Conservation (phyloP, 768 basidiomycete species). For the Lentinula detonsa region DNA sequence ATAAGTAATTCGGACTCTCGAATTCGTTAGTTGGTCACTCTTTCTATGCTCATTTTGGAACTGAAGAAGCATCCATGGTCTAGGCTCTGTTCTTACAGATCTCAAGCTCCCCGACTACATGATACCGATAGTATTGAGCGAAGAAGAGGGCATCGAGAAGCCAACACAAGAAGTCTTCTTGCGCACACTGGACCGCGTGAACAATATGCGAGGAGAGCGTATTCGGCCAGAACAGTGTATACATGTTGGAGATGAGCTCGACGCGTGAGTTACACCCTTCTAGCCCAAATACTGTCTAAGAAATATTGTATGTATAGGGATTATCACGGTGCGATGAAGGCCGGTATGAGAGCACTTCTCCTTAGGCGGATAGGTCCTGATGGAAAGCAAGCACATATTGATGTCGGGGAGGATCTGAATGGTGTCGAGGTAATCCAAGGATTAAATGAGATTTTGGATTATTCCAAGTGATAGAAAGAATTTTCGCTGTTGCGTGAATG, state of each 20-base stretch:
- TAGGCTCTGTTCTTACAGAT: slow-evolving; percentile 52
- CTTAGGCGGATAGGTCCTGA: slow-evolving; percentile 39
- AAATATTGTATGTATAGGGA: slow-evolving; percentile 37
- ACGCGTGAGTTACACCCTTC: slow-evolving; percentile 37
- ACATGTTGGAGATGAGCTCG: slow-evolving; percentile 74
- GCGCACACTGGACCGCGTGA: slow-evolving; percentile 32
- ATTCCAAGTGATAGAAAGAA: slow-evolving; percentile 13
- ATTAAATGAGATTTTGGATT: slow-evolving; percentile 9
- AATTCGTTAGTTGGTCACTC: slow-evolving; percentile 1
- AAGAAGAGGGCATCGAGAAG: slow-evolving; percentile 65
- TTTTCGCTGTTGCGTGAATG: slow-evolving; percentile 7
- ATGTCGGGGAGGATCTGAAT: slow-evolving; percentile 33
- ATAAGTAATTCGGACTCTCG: slow-evolving; percentile 7
- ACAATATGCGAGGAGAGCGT: slow-evolving; percentile 11
- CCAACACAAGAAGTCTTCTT: slow-evolving; percentile 55
- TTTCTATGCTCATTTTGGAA: neutral
- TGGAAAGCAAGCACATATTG: slow-evolving; percentile 38
- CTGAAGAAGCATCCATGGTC: neutral
- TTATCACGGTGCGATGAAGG: slow-evolving; percentile 51
- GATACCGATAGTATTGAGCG: slow-evolving; percentile 59
- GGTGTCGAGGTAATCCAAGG: slow-evolving; percentile 29
- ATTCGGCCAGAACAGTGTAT: slow-evolving; percentile 40
- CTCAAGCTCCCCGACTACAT: slow-evolving; percentile 47
- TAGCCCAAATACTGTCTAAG: neutral
- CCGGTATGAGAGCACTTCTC: slow-evolving; percentile 54